Conservation (phyloP, 331 rosid genomes). For the Prunus yedoensis region DNA sequence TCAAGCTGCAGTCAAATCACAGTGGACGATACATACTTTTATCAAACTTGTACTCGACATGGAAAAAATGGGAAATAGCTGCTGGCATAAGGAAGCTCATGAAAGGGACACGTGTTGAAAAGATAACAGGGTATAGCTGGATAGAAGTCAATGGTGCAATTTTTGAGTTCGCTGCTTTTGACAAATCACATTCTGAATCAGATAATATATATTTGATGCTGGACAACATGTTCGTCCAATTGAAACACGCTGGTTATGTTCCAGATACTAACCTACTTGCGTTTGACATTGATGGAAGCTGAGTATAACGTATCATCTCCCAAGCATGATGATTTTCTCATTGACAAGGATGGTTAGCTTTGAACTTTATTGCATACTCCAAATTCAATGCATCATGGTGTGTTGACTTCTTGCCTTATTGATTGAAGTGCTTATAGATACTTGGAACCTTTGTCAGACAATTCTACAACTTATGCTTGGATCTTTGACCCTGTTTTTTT, state of each 20-base stretch:
- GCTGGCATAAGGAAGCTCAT: conserved; percentile 50
- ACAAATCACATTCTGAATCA: conserved; percentile 32
- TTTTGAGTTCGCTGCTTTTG: conserved; percentile 40
- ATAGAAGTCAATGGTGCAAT: conserved; percentile 42
- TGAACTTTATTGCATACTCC: not conserved
- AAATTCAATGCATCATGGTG: not conserved
- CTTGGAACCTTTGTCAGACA: not conserved
- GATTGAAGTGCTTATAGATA: no score
- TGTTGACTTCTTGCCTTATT: not conserved
- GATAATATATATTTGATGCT: conserved; percentile 28
- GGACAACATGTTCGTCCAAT: conserved; percentile 23
- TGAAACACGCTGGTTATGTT: conserved; percentile 10
- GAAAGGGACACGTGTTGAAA: conserved; percentile 40
- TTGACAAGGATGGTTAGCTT: not conserved
- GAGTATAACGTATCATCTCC: not conserved
- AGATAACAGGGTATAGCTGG: conserved; percentile 52
- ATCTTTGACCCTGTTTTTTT: no score
- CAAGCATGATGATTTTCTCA: not conserved
- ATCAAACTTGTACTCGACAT: conserved; percentile 41
- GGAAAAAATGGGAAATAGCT: conserved; percentile 55
- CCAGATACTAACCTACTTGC: not conserved
- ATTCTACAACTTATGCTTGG: not conserved
- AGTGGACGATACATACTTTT: conserved; percentile 42
- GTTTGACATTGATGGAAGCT: conserved; percentile 4
- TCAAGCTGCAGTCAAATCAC: conserved; percentile 32